Evolutionary conservation across 768 basidiomycete species (phyloP).

Genomic region (Kwoniella sp.): DNA sequence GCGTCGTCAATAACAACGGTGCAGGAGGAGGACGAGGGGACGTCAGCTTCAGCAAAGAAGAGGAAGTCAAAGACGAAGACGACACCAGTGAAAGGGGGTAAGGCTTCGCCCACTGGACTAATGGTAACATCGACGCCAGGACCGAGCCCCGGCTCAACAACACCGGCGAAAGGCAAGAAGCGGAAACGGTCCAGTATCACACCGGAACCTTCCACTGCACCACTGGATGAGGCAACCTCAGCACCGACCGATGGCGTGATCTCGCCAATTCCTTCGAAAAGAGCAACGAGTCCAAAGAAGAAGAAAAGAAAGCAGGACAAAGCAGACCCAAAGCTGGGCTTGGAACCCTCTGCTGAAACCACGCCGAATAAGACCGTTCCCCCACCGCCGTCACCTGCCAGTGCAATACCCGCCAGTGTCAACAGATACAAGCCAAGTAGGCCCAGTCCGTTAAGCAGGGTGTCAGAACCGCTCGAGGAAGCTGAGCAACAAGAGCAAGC

Average conservation of each 20-base stretch:
- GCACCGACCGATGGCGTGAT: too few relatives aligned
- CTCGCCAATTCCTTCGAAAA: neutral
- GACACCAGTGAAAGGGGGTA: neutral
- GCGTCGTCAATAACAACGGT: too few relatives aligned
- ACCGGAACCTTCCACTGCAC: neutral
- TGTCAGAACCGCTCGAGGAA: constrained; percentile 8
- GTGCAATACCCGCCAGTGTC: neutral
- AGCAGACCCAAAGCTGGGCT: neutral
- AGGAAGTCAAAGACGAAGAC: constrained; percentile 1
- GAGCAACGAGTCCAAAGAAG: constrained; percentile 11
- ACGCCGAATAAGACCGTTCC: neutral
- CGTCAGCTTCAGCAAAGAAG: constrained; percentile 10
- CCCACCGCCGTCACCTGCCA: neutral
- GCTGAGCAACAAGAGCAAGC: constrained; percentile 2
- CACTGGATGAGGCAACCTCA: neutral
- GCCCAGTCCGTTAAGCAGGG: constrained; percentile 25
- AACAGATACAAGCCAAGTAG: constrained; percentile 25
- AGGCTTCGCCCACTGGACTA: constrained; percentile 4
- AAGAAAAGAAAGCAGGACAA: constrained; percentile 2
- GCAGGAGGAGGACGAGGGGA: too few relatives aligned
- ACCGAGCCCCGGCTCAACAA: neutral
- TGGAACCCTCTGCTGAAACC: too few relatives aligned
- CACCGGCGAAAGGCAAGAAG: constrained; percentile 5
- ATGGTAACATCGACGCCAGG: neutral
- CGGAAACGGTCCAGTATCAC: constrained; percentile 6